Percentiles rank a stretch among this genome's conserved stretches.
Conservation (phyloP, 345 rosid species). For the Isatis tinctoria region DNA sequence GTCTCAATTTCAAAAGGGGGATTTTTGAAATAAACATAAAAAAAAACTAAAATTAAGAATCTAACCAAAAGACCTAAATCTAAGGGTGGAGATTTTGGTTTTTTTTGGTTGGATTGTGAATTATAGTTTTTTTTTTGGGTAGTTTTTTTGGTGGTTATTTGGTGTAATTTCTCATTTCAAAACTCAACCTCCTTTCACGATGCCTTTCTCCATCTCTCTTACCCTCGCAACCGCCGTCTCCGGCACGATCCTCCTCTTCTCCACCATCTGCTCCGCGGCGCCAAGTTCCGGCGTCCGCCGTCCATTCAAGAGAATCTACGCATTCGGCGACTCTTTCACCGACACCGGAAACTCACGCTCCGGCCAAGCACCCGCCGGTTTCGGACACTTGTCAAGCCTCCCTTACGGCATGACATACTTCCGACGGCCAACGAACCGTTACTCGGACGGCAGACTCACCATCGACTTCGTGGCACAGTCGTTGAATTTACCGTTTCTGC, state of each 20-base stretch:
- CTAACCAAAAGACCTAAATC: too few relatives aligned
- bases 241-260: constrained; percentile 21
- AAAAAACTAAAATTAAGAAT: too few relatives aligned
- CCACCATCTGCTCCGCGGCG: constrained; percentile 1
- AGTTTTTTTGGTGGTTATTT: too few relatives aligned
- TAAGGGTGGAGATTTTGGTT: too few relatives aligned
- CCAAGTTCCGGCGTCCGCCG: constrained; percentile 8
- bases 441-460: constrained; percentile 84
- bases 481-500: constrained; percentile 62
- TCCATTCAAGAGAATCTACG: constrained; percentile 70
- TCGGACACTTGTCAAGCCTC: constrained; percentile 66
- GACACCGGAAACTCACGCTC: constrained; percentile 91
- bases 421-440: constrained; percentile 76
- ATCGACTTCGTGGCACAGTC: constrained; percentile 78
- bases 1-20: too few relatives aligned
- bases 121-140: too few relatives aligned
- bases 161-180: too few relatives aligned
- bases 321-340: constrained; percentile 91
- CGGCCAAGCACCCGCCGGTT: constrained; percentile 62
- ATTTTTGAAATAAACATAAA: too few relatives aligned
- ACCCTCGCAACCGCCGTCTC: constrained; percentile 19
- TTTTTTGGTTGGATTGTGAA: too few relatives aligned
- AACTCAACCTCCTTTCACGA: constrained; percentile 14
- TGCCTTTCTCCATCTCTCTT: constrained; percentile 21
- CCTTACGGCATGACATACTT: constrained; percentile 86